Conservation (phyloP, 1,284 basidiomycete genomes). For the Cutaneotrichosporon sp. region DNA sequence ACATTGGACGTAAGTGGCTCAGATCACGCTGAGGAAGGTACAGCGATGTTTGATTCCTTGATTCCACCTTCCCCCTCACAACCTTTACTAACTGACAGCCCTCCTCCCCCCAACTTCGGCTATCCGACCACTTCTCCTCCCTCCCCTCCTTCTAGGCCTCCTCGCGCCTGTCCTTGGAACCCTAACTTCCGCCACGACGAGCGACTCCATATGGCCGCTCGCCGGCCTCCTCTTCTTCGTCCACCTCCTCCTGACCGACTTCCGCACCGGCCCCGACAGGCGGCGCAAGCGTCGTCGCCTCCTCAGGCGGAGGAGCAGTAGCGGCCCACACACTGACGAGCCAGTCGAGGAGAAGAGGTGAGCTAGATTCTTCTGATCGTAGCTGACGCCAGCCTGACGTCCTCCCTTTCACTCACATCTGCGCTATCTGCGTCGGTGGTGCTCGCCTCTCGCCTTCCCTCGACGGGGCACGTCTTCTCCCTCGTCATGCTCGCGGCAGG, state of each 20-base stretch:
- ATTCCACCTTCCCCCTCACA: not conserved
- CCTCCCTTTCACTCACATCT: conserved; percentile 90
- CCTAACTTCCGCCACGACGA: conserved; percentile 89
- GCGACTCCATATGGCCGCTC: conserved; percentile 95
- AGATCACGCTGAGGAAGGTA: not conserved
- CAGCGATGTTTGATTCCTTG: not conserved
- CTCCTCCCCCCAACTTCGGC: conserved; percentile 40
- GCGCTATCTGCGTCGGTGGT: conserved; percentile 92
- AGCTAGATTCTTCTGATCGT: not conserved
- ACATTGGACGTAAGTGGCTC: conserved; percentile 15
- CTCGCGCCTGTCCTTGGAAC: conserved; percentile 89
- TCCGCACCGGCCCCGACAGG: conserved; percentile 54
- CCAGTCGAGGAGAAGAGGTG: conserved; percentile 40
- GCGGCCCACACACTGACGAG: conserved; percentile 20
- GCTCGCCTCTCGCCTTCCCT: conserved; percentile 80
- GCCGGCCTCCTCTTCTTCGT: conserved; percentile 66
- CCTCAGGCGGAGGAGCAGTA: conserved; percentile 15
- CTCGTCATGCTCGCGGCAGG: conserved; percentile 83
- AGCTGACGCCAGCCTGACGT: conserved; percentile 64
- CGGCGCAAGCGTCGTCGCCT: conserved; percentile 29
- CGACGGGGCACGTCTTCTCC: conserved; percentile 84
- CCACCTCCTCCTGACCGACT: conserved; percentile 68
- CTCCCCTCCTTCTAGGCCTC: conserved; percentile 82
- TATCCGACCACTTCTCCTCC: conserved; percentile 62
- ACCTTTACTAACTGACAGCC: conserved; percentile 55